Evolutionary conservation across 176 grass and related monocot species (phyloP).

Genomic region (Musa acuminata): DNA sequence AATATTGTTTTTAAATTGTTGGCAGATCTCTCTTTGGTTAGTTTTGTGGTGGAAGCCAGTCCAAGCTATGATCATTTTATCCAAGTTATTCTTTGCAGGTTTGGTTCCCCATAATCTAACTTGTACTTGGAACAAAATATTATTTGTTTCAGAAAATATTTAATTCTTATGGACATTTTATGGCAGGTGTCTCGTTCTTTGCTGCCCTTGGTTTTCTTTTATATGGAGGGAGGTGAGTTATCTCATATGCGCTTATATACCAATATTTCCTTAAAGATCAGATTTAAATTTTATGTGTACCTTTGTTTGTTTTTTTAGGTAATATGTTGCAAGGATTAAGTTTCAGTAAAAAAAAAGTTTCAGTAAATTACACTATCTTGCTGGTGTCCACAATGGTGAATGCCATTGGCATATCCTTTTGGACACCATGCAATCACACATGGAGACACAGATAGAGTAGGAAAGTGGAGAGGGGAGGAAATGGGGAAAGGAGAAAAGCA

Average conservation of each 20-base stretch:
- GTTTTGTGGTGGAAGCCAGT: conserved; percentile 10
- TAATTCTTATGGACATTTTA: background rate
- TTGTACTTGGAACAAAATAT: background rate
- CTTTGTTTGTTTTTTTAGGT: too few species aligned
- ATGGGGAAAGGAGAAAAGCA: too few species aligned
- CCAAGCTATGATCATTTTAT: background rate
- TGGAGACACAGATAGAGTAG: background rate
- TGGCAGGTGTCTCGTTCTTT: conserved; percentile 5
- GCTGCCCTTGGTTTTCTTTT: conserved; percentile 4
- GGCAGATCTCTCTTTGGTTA: conserved; percentile 8
- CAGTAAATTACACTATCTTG: too few species aligned
- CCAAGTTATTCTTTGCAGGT: conserved; percentile 15
- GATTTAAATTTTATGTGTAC: too few species aligned
- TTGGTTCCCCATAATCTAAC: background rate
- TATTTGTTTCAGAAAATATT: background rate
- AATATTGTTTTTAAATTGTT: background rate
- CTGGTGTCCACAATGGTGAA: too few species aligned
- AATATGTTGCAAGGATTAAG: too few species aligned
- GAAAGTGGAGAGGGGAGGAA: too few species aligned
- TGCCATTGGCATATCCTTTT: background rate
- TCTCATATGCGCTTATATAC: background rate
- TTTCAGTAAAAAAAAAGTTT: too few species aligned
- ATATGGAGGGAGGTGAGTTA: background rate
- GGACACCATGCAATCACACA: background rate
- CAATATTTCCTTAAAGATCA: too few species aligned